Evolutionary conservation across 225 moss, liverwort and hornwort species (phyloP).

Genomic region (Marchantia paleacea): DNA sequence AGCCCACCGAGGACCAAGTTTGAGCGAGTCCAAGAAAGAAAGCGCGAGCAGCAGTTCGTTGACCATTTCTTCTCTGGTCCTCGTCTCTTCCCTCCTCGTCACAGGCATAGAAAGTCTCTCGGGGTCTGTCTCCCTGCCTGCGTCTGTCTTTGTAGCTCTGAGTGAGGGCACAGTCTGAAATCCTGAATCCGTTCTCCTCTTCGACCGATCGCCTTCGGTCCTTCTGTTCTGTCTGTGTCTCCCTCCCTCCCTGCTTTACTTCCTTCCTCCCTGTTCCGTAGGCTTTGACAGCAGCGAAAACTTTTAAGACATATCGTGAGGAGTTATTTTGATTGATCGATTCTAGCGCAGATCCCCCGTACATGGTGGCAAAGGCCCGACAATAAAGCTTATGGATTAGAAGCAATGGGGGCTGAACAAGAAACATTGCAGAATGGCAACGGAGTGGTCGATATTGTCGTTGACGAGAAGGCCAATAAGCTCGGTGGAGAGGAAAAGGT

Average conservation of each 20-base stretch:
- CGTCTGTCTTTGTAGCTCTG: background rate
- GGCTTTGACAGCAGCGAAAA: too few species aligned
- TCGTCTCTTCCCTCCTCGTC: background rate
- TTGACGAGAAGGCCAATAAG: background rate
- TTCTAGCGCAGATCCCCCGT: background rate
- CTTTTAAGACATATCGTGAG: background rate
- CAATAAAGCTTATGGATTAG: conserved; percentile 15
- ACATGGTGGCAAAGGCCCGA: background rate
- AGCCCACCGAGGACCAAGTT: background rate
- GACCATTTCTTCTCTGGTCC: background rate
- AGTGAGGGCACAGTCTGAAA: background rate
- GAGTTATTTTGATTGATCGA: background rate
- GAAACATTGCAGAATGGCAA: background rate
- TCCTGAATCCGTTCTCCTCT: background rate
- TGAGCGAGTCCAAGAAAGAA: background rate
- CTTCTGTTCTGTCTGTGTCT: background rate
- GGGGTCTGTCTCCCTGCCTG: background rate
- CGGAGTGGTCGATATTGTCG: background rate
- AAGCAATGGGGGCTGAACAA: conserved; percentile 15
- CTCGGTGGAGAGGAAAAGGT: background rate
- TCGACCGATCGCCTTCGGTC: background rate
- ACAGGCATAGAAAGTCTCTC: background rate
- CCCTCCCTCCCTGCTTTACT: too few species aligned
- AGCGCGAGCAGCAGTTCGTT: background rate
- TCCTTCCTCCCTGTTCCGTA: too few species aligned